Evolutionary conservation across 164 flowering plant genomes (phyloP).

Genomic region (Pachysandra terminalis): DNA sequence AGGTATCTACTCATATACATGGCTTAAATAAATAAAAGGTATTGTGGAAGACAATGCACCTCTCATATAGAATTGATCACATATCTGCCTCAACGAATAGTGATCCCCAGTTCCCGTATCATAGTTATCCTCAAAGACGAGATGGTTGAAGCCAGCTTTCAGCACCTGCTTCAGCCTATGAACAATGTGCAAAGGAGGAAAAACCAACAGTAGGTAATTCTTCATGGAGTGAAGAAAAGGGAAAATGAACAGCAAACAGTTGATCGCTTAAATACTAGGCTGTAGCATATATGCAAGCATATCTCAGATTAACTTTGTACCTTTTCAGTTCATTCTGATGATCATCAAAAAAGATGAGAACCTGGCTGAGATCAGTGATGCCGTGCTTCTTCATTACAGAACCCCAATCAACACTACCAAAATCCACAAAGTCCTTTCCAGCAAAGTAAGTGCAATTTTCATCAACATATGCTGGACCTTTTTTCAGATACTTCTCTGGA

Average conservation of each 20-base stretch:
- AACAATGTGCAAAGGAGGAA: background rate
- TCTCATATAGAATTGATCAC: constrained; percentile 90
- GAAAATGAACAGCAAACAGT: background rate
- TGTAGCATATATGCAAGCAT: background rate
- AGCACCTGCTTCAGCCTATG: constrained; percentile 83
- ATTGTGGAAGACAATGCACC: constrained; percentile 36
- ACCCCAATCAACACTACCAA: constrained; percentile 82
- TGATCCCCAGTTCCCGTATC: constrained; percentile 99
- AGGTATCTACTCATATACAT: background rate
- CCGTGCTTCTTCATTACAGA: constrained; percentile 74
- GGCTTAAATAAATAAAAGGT: background rate
- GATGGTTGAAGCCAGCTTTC: constrained; percentile 85
- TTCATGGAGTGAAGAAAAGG: background rate
- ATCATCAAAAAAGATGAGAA: constrained; percentile 91
- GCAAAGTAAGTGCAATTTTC: constrained; percentile 95
- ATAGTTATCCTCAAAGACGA: constrained; percentile 96
- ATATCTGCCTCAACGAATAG: constrained; percentile 94
- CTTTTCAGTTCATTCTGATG: constrained; percentile 95
- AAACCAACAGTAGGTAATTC: constrained; percentile 9
- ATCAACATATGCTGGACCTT: constrained; percentile 99
- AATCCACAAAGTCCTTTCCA: constrained; percentile 95
- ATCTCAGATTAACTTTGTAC: constrained; percentile 23
- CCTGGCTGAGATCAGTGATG: constrained; percentile 61
- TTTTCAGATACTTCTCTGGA: constrained; percentile 90
- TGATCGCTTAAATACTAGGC: too few relatives aligned